Conservation (phyloP, 768 basidiomycete genomes). For the Wakefieldia striispora region DNA sequence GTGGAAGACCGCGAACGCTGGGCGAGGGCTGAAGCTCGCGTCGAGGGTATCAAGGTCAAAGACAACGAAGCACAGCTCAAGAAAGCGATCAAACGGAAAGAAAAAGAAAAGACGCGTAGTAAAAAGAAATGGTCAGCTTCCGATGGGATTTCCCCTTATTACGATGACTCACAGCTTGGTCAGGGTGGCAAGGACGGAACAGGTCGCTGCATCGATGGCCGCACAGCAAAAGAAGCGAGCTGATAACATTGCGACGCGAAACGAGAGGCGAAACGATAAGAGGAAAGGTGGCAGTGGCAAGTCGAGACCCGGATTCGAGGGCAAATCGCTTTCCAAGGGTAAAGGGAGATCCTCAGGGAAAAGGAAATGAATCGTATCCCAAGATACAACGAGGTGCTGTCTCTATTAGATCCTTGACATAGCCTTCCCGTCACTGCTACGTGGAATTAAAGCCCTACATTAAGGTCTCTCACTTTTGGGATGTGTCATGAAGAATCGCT, state of each 20-base stretch:
- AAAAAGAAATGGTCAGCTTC: constrained; percentile 79
- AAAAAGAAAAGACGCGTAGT: constrained; percentile 84
- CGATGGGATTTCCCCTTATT: background rate
- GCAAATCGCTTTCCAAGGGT: constrained; percentile 69
- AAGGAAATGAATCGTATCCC: constrained; percentile 17
- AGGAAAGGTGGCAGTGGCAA: constrained; percentile 54
- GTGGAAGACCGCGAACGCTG: constrained; percentile 84
- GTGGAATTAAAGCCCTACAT: too few relatives aligned
- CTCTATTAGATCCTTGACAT: too few relatives aligned
- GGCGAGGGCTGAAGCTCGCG: constrained; percentile 83
- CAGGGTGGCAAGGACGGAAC: constrained; percentile 88
- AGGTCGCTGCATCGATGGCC: constrained; percentile 69
- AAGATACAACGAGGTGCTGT: too few relatives aligned
- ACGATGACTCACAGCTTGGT: background rate
- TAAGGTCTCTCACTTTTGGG: too few relatives aligned
- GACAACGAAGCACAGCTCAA: constrained; percentile 85
- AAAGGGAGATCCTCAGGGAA: constrained; percentile 32
- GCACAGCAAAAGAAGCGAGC: constrained; percentile 87
- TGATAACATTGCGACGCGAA: constrained; percentile 87
- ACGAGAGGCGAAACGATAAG: constrained; percentile 69
- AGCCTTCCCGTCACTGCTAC: too few relatives aligned
- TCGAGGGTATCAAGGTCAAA: constrained; percentile 88
- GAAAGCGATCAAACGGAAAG: constrained; percentile 90
- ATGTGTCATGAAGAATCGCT: too few relatives aligned
- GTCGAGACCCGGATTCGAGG: constrained; percentile 85